Evolutionary conservation across 106 monocot genomes (phyloP).

Genomic region (Allium sativum): DNA sequence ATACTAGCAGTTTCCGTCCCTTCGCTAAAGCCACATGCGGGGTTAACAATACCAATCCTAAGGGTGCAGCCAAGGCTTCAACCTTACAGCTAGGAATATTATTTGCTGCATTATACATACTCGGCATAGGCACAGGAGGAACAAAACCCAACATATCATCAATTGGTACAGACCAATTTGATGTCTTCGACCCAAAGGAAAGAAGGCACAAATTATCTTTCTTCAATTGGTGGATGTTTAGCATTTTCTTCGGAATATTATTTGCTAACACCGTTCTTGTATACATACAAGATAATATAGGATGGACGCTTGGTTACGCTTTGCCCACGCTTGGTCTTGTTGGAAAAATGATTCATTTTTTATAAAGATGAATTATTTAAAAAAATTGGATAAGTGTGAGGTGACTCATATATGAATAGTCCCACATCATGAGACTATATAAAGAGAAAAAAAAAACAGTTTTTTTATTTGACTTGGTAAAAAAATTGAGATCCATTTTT

Average conservation of each 20-base stretch:
- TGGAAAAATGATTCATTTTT: no score
- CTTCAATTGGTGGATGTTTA: slow-evolving; percentile 77
- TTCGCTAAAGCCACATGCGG: slow-evolving; percentile 35
- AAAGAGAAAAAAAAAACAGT: no score
- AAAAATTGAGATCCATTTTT: no score
- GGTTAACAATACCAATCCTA: background rate
- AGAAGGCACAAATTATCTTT: slow-evolving; percentile 41
- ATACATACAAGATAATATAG: slow-evolving; percentile 49
- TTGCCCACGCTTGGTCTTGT: slow-evolving; percentile 33
- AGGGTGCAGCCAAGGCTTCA: slow-evolving; percentile 8
- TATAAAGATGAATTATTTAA: no score
- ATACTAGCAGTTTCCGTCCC: slow-evolving; percentile 45
- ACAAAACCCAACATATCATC: slow-evolving; percentile 63
- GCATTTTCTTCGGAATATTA: slow-evolving; percentile 42
- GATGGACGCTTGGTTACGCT: slow-evolving; percentile 41
- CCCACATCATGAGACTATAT: no score
- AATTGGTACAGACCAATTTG: slow-evolving; percentile 53
- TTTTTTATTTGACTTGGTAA: no score
- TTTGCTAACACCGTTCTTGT: slow-evolving; percentile 45
- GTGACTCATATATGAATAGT: no score
- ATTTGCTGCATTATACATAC: slow-evolving; percentile 34
- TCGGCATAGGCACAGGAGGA: slow-evolving; percentile 41
- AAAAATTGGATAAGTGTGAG: no score
- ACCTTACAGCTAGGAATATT: slow-evolving; percentile 28
- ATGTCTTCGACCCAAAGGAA: slow-evolving; percentile 40